phyloP scores from a whole-genome alignment of 768 basidiomycete genomes.

The Tricholoma hemisulphureum region DNA sequence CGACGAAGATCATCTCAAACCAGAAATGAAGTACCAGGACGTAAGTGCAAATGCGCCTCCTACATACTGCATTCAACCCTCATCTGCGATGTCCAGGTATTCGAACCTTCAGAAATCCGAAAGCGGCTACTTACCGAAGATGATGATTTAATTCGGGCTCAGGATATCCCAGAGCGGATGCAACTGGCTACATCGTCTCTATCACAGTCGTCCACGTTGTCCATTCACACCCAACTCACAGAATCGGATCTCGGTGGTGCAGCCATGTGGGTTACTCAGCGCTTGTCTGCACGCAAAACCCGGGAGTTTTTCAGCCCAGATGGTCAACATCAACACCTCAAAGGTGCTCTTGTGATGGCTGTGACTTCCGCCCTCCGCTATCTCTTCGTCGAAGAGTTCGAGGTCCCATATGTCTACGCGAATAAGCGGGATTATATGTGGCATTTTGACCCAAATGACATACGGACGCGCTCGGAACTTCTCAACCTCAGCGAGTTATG shows the following conservation, averaged over 20 bases:
- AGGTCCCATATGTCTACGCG: slow-evolving; percentile 94
- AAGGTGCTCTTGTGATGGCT: slow-evolving; percentile 69
- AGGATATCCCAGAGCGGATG: slow-evolving; percentile 95
- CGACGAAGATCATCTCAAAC: slow-evolving; percentile 51
- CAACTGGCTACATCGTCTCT: slow-evolving; percentile 85
- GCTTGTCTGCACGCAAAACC: slow-evolving; percentile 68
- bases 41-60: slow-evolving; percentile 38
- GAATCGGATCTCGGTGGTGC: slow-evolving; percentile 77
- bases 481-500: slow-evolving; percentile 81
- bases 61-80: slow-evolving; percentile 11
- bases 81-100: slow-evolving; percentile 58
- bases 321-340: slow-evolving; percentile 58
- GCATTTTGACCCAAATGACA: slow-evolving; percentile 69
- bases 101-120: slow-evolving; percentile 95
- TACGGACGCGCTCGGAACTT: slow-evolving; percentile 63
- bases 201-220: slow-evolving; percentile 61
- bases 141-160: slow-evolving; percentile 86
- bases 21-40: slow-evolving; percentile 83
- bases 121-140: slow-evolving; percentile 87
- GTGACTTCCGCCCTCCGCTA: slow-evolving; percentile 77
- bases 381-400: slow-evolving; percentile 84
- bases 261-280: slow-evolving; percentile 84
- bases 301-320: slow-evolving; percentile 69
- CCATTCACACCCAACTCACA: slow-evolving; percentile 59
- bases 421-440: slow-evolving; percentile 91